Evolutionary conservation across 169 alveolate species (phyloP).

Genomic region (Plasmodium adleri): DNA sequence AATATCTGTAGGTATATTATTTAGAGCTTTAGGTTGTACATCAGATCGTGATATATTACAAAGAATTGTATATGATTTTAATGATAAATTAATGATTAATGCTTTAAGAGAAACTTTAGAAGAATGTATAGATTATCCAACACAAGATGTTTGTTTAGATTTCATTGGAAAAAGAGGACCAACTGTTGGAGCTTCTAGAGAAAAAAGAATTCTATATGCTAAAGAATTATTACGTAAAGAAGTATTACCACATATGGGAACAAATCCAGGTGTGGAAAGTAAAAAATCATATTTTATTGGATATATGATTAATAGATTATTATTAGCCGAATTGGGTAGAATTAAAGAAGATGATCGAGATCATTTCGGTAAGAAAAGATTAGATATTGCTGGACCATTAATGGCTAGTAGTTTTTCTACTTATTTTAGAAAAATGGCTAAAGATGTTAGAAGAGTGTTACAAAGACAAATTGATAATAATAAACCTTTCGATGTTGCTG

Average conservation of each 20-base stretch:
- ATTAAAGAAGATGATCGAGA: conserved; percentile 99
- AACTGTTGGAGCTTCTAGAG: conserved; percentile 94
- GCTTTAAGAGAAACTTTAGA: conserved; percentile 96
- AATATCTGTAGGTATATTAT: conserved; percentile 96
- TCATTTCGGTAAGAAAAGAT: conserved; percentile 99
- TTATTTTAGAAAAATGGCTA: conserved; percentile 94
- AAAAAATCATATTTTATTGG: conserved; percentile 99
- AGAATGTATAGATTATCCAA: conserved; percentile 94
- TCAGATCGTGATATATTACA: conserved; percentile 92
- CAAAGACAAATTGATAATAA: conserved; percentile 94
- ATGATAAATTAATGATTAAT: conserved; percentile 97
- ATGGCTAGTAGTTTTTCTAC: conserved; percentile 98
- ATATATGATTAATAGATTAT: conserved; percentile 97
- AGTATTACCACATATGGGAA: conserved; percentile 99
- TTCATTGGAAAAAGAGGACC: conserved; percentile 96
- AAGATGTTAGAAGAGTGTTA: conserved; percentile 93
- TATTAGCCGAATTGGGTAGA: conserved; percentile 97
- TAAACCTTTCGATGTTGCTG: conserved; percentile 93
- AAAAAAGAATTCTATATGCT: conserved; percentile 95
- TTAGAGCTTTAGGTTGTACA: conserved; percentile 97
- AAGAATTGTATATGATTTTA: conserved; percentile 94
- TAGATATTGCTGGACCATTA: conserved; percentile 99
- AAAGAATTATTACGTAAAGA: conserved; percentile 95
- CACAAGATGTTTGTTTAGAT: conserved; percentile 94
- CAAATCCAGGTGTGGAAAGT: conserved; percentile 92